Percentiles rank a stretch among this genome's conserved stretches.
Conservation (phyloP, 345 rosid species). For the Salix viminalis region DNA sequence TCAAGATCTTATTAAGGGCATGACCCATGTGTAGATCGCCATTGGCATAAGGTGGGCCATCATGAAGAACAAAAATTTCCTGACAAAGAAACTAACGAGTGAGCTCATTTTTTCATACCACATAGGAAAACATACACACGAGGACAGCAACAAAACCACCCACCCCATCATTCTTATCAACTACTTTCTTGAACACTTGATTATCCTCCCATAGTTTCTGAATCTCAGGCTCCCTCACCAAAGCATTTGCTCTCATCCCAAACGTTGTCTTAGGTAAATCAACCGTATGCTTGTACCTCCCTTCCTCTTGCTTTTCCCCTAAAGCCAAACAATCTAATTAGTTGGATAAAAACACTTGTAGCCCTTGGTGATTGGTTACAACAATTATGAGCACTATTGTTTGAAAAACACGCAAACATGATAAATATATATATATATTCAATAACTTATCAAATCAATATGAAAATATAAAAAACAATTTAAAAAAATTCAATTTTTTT, state of each 20-base stretch:
- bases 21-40: constrained; percentile 94
- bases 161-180: constrained; percentile 72
- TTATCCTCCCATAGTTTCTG: constrained; percentile 85
- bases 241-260: constrained; percentile 86
- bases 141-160: constrained; percentile 34
- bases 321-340: neutral
- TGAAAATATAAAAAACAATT: no score
- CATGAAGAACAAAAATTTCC: constrained; percentile 88
- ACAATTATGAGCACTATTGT: no score
- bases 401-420: neutral
- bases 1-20: constrained; percentile 91
- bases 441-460: no score
- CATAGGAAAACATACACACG: constrained; percentile 9
- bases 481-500: no score
- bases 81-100: constrained; percentile 32
- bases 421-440: no score
- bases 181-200: constrained; percentile 74
- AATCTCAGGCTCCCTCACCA: constrained; percentile 84
- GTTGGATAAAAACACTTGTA: neutral
- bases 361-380: no score
- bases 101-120: constrained; percentile 25
- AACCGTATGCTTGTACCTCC: constrained; percentile 84
- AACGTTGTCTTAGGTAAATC: constrained; percentile 85
- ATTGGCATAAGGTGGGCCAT: constrained; percentile 98
- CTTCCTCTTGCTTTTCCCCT: constrained; percentile 85